These are phyloP conservation scores for Mycena crocata DNA, from an alignment of 768 basidiomycete genomes.

Conservation along the genomic window DNA sequence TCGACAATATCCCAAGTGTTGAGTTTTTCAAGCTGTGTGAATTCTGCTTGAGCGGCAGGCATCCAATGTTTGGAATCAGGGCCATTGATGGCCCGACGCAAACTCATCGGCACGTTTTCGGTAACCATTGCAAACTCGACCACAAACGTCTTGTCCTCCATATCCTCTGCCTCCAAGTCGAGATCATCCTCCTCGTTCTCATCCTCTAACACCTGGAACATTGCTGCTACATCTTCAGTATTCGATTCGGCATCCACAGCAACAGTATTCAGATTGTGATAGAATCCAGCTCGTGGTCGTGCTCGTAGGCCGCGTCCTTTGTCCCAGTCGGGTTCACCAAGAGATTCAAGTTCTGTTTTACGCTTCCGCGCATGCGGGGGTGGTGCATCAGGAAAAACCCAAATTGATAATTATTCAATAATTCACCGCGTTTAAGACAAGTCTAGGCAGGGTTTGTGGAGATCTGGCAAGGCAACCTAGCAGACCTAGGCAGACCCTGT, in stretches of 20 bases:
- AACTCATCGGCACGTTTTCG: constrained; percentile 9
- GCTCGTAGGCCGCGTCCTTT: neutral
- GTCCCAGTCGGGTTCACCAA: neutral
- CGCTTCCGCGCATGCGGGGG: neutral
- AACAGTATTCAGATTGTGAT: neutral
- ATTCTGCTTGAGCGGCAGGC: neutral
- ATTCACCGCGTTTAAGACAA: too few species aligned
- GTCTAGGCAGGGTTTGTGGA: too few species aligned
- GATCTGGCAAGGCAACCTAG: too few species aligned
- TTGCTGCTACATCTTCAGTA: constrained; percentile 1
- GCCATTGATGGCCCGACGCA: constrained; percentile 1
- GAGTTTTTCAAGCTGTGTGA: constrained; percentile 14
- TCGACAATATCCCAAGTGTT: constrained; percentile 12
- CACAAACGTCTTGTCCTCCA: neutral
- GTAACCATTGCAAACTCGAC: constrained; percentile 10
- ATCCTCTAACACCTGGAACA: neutral
- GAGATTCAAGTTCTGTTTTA: neutral
- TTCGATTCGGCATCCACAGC: neutral
- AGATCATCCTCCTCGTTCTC: neutral
- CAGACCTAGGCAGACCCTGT: too few species aligned
- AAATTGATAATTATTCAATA: too few species aligned
- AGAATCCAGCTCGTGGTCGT: neutral
- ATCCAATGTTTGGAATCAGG: constrained; percentile 17
- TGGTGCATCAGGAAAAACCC: too few species aligned
- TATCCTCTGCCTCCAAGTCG: neutral